phyloP scores from a whole-genome alignment of 225 moss, liverwort and hornwort genomes.

The Anthoceros angustus region DNA sequence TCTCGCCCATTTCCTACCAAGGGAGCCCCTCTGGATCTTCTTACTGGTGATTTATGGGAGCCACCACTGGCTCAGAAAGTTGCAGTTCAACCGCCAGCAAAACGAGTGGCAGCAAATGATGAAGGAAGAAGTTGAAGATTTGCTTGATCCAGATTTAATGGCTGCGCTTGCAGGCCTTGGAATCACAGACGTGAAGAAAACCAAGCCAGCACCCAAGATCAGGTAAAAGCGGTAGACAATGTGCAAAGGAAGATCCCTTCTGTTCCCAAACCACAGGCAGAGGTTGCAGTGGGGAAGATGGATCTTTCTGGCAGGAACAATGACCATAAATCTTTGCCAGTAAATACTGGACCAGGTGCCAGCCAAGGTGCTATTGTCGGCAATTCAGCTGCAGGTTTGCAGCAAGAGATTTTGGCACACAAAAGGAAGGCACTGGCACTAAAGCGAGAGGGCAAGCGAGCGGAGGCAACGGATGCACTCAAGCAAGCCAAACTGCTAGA shows the following conservation, averaged over 20 bases:
- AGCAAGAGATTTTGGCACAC: slow-evolving; percentile 55
- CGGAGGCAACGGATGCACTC: slow-evolving; percentile 77
- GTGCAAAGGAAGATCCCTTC: neutral
- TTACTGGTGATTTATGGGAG: slow-evolving; percentile 29
- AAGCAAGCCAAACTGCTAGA: slow-evolving; percentile 72
- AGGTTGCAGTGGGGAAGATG: neutral
- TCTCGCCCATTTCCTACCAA: neutral
- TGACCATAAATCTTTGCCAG: neutral
- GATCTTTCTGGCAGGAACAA: neutral
- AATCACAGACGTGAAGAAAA: slow-evolving; percentile 3
- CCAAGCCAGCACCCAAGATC: neutral
- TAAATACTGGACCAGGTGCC: neutral
- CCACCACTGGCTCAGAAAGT: slow-evolving; percentile 6
- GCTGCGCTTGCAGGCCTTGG: slow-evolving; percentile 30
- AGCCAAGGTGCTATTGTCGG: neutral
- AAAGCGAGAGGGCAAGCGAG: slow-evolving; percentile 71
- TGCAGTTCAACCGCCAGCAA: slow-evolving; percentile 2
- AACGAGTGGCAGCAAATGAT: slow-evolving; percentile 5
- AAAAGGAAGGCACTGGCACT: slow-evolving; percentile 73
- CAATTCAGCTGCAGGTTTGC: slow-evolving; percentile 12
- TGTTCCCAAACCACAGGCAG: neutral
- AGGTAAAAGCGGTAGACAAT: neutral
- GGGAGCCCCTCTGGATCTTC: slow-evolving; percentile 22
- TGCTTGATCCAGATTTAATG: slow-evolving; percentile 27
- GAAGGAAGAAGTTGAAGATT: slow-evolving; percentile 20